A percentile compares a stretch with the other conserved stretches of the same genome.
Evolutionary conservation across 768 basidiomycete genomes (phyloP).

Genomic region (Tricholoma sp.): DNA sequence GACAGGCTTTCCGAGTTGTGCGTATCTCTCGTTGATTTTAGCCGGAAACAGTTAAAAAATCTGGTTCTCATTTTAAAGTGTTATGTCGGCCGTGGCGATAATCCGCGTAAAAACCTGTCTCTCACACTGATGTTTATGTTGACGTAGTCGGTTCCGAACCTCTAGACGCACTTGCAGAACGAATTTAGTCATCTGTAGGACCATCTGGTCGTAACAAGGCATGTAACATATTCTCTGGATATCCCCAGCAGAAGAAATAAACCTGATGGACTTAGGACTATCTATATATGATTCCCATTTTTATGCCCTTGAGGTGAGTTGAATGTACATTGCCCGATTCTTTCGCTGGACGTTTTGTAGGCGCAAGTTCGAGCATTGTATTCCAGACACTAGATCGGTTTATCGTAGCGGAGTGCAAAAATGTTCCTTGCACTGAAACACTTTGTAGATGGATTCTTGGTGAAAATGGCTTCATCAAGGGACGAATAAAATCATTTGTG

Average conservation of each 20-base stretch:
- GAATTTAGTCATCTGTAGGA: conserved; percentile 72
- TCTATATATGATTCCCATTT: too few species aligned
- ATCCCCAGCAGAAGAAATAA: not conserved
- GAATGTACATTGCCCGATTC: too few species aligned
- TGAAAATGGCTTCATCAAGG: too few species aligned
- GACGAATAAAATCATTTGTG: too few species aligned
- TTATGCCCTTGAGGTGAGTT: too few species aligned
- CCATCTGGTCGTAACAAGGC: conserved; percentile 93
- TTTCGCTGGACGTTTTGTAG: conserved; percentile 3
- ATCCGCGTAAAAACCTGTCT: conserved; percentile 48
- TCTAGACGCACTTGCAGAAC: conserved; percentile 57
- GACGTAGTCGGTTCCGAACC: conserved; percentile 82
- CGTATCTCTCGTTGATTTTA: conserved; percentile 16
- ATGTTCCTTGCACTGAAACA: too few species aligned
- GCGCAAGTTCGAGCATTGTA: conserved; percentile 15
- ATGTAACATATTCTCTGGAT: not conserved
- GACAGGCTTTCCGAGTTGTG: too few species aligned
- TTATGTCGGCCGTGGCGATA: conserved; percentile 84
- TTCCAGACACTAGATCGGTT: conserved; percentile 1
- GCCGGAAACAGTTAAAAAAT: not conserved
- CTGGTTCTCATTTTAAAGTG: conserved; percentile 38
- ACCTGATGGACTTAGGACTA: conserved; percentile 58
- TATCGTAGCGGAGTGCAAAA: too few species aligned
- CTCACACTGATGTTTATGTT: not conserved
- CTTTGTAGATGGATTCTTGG: too few species aligned